Evolutionary conservation across 257 asterid species (phyloP).

Genomic region (Sherardia arvensis): DNA sequence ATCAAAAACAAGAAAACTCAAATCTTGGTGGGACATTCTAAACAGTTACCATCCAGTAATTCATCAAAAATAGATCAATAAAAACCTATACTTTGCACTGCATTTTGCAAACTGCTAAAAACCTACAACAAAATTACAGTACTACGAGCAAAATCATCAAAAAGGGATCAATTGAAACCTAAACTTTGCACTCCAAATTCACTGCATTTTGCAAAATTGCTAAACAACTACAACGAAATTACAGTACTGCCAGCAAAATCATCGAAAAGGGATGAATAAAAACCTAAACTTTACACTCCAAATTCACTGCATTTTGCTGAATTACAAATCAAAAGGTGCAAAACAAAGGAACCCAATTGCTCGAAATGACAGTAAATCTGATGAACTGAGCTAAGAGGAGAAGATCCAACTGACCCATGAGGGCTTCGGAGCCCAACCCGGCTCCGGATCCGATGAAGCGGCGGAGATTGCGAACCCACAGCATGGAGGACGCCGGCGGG

Average conservation of each 20-base stretch:
- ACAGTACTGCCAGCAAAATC: neutral
- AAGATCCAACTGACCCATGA: conserved; percentile 56
- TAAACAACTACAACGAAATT: neutral
- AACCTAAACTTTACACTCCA: neutral
- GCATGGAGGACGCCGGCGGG: conserved; percentile 91
- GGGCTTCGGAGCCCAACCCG: conserved; percentile 98
- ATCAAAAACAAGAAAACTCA: neutral
- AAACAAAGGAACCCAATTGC: neutral
- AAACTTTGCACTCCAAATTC: neutral
- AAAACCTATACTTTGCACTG: neutral
- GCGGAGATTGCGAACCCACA: conserved; percentile 97
- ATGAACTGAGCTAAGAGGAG: neutral
- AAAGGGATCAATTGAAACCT: neutral
- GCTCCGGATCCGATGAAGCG: conserved; percentile 97
- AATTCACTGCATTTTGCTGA: conserved; percentile 2
- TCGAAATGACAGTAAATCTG: neutral
- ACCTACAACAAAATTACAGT: neutral
- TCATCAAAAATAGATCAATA: neutral
- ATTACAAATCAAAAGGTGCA: neutral
- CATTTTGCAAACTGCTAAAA: neutral
- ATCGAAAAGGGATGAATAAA: neutral
- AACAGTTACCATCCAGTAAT: neutral
- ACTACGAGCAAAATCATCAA: neutral
- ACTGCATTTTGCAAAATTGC: neutral
- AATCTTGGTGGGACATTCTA: no score